Base-by-base conservation (phyloP, 75 land plant genomes). In the Pseudotsuga menziesii region DNA sequence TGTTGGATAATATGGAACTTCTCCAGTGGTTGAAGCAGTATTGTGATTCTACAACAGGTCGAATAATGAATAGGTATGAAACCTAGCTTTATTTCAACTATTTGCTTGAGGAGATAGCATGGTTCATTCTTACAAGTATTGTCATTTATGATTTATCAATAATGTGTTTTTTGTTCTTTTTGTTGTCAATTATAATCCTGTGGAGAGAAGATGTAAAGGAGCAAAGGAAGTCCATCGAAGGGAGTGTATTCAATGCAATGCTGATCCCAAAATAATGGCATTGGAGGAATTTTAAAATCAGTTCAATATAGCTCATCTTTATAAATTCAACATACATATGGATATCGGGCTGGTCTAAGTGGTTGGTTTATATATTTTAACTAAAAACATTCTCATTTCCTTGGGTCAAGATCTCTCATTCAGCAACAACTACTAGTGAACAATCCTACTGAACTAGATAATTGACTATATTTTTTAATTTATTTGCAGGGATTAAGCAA, bases 21-120 rank as follows among this genome's bases (percentile, higher is more conserved):
- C 77, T 91, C 54, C 93, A 91, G 52, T 91, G 93, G 93, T 67
- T 91, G 79, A 91, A 91, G 84, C 86, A 85, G 27, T 91, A 91
- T 69, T 91, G 93, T 79, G 92, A 91, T 63, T 89, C 87, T 60
- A 80, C 87, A 19, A 90, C 86, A 80, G 88, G 92, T 44, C 88
- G 90, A 64, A 80, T 82, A 4, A 77, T 82, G 80, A 79, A 88
- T 67, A 82, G 83, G 92, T 90, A 80, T 62, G 58, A 15, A 35
- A 19, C 15, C 35, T 9, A 15, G 22, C 52, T 69, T 69, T 20
- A 69, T n/a, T 20, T n/a, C 22, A 39, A 39, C 25, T 69, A 69
- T 32, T 69, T 69, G 23, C 35, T 41, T 39, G 36, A 39, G 36
- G 52, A 39, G 20, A n/a, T 41, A 19, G 3, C 41, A 17, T 69